Base-by-base conservation (phyloP, 768 basidiomycete genomes). In the Chalciporus piperatus region DNA sequence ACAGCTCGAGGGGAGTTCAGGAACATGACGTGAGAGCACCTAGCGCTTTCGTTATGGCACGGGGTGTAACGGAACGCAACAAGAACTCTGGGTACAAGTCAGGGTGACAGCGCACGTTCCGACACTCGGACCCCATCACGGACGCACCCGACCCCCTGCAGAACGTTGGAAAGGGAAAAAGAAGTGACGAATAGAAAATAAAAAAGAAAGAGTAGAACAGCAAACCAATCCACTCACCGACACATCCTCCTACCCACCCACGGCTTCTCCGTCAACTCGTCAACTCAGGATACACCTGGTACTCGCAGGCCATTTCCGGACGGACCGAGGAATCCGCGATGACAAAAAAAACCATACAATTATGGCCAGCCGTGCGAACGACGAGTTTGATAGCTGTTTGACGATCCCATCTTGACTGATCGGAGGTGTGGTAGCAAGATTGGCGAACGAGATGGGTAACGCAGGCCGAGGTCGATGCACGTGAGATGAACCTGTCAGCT, bases 181-280 rank as follows among this genome's bases (percentile, higher is more conserved):
- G 39, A 49, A 2, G 19, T 14, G 42, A 22, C n/a, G 2, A 22
- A 22, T 22, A 22, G 22, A 22, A 4, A 22, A 22, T 22, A 22
- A 22, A 22, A 22, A 22, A 22, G 22, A 6, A 40, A 53, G 42
- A 37, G 27, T 22, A 12, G 2, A 22, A 38, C 22, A 14, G 11
- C 14, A 20, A 28, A 28, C n/a, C 13, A 52, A 32, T n/a, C 11
- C 10, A 66, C 81, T 65, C 63, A 91, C 95, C 95, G 97, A 71
- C 95, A 98, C 56, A 98, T 68, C 52, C 95, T 72, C 11, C 92
- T 95, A 6, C 73, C 74, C 27, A 70, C 64, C 62, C 93, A 89
- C 0, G 87, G 79, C 66, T 84, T 87, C 57, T 81, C n/a, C n/a
- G n/a, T n/a, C n/a, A 22, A 4, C 22, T 70, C 6, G 82, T 87